Conservation (phyloP, 2,329 filamentous ascomycete genomes). For the Beauveria varroae region DNA sequence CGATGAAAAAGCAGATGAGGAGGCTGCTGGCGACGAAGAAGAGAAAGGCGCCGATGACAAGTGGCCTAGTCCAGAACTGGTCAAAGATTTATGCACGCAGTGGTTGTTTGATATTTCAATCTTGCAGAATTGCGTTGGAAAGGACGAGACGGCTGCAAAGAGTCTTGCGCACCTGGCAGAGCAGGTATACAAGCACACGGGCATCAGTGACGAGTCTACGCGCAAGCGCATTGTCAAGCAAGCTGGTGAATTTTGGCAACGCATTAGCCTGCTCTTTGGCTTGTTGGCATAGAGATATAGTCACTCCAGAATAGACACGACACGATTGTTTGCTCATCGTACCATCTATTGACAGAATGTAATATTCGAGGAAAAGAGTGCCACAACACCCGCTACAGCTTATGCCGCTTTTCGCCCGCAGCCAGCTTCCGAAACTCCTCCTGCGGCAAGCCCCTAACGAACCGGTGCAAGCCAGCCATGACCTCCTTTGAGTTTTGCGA, state of each 20-base stretch:
- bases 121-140: conserved; percentile 38
- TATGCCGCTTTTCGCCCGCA: conserved; percentile 86
- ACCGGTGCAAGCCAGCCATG: conserved; percentile 75
- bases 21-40: background rate
- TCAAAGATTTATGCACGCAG: conserved; percentile 46
- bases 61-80: conserved; percentile 19
- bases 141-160: conserved; percentile 19
- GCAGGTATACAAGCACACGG: conserved; percentile 36
- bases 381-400: conserved; percentile 50
- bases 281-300: conserved; percentile 44
- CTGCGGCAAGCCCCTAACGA: conserved; percentile 74
- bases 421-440: conserved; percentile 82
- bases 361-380: no score
- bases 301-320: conserved; percentile 1
- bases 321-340: background rate
- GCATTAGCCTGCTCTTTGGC: conserved; percentile 75
- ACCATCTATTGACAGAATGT: background rate
- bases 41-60: background rate
- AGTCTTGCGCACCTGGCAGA: conserved; percentile 38
- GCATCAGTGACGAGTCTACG: conserved; percentile 40
- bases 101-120: conserved; percentile 54
- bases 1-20: conserved; percentile 11
- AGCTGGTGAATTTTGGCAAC: conserved; percentile 73
- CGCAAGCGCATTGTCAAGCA: conserved; percentile 51
- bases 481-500: conserved; percentile 75